Conservation (phyloP, 495 filamentous ascomycete genomes). For the Xylaria scruposa region DNA sequence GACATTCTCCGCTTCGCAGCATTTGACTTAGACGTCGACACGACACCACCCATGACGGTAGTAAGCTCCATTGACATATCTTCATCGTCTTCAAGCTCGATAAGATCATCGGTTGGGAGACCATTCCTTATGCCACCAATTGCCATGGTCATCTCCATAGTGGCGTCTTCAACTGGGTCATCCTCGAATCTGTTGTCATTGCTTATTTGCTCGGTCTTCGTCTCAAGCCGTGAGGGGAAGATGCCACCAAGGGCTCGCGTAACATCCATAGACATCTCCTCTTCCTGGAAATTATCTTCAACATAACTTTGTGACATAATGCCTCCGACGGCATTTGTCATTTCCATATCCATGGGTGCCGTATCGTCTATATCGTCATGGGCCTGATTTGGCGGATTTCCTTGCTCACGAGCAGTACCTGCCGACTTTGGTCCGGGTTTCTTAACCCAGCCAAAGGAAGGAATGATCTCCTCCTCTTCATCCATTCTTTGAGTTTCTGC, state of each 20-base stretch:
- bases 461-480: conserved; percentile 81
- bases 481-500: conserved; percentile 76
- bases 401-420: conserved; percentile 26
- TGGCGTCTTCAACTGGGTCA: conserved; percentile 55
- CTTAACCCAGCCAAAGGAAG: conserved; percentile 60
- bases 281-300: conserved; percentile 50
- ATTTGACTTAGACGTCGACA: conserved; percentile 48
- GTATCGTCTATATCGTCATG: conserved; percentile 35
- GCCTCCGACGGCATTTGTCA: conserved; percentile 63
- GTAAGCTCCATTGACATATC: conserved; percentile 88
- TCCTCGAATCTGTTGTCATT: conserved; percentile 34
- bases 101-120: conserved; percentile 34
- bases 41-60: conserved; percentile 70
- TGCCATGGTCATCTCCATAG: conserved; percentile 76
- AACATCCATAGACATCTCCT: conserved; percentile 85
- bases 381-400: conserved; percentile 15
- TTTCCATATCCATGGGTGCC: conserved; percentile 57
- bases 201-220: conserved; percentile 35
- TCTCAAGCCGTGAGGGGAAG: conserved; percentile 53
- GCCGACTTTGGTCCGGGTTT: conserved; percentile 35
- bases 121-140: conserved; percentile 66
- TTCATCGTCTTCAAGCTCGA: conserved; percentile 53
- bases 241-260: conserved; percentile 86
- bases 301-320: conserved; percentile 51
- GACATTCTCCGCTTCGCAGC: conserved; percentile 28